Evolutionary conservation across 345 rosid genomes (phyloP).

Genomic region (Euphorbia tirucalli): DNA sequence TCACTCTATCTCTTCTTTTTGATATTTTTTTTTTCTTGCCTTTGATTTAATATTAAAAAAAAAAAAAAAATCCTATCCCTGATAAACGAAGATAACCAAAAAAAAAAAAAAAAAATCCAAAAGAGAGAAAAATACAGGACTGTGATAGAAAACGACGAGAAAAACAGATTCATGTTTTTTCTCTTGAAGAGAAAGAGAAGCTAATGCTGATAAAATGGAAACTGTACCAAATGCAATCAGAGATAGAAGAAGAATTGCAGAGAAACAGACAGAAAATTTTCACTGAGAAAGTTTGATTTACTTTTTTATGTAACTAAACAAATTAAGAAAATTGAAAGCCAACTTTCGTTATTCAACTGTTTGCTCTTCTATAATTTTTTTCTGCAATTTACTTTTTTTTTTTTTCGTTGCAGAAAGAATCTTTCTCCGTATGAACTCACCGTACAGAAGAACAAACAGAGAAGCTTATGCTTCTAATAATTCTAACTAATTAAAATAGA

Average conservation of each 20-base stretch:
- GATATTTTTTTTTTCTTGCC: not conserved
- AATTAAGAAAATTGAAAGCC: conserved; percentile 1
- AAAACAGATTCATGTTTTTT: not conserved
- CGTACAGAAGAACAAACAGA: conserved; percentile 8
- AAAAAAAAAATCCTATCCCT: not conserved
- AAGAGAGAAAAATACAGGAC: not conserved
- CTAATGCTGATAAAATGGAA: conserved; percentile 11
- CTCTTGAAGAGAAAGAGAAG: not conserved
- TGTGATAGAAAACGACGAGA: conserved; percentile 7
- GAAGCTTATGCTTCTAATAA: not conserved
- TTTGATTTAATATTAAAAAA: not conserved
- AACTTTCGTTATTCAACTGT: conserved; percentile 11
- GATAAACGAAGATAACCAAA: conserved; percentile 1
- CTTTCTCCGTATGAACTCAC: not conserved
- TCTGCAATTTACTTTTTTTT: conserved; percentile 5
- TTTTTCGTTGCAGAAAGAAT: conserved; percentile 8
- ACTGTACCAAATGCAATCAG: not conserved
- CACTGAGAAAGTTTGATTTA: not conserved
- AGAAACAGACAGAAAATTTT: conserved; percentile 24
- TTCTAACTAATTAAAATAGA: not conserved
- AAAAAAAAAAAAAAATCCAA: not conserved
- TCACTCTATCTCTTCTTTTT: not conserved
- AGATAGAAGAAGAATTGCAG: conserved; percentile 11
- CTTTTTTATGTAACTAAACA: not conserved
- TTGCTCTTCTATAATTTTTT: conserved; percentile 5